Base-by-base conservation (phyloP, 805 yeast genomes). In the Monosporozyma solicola region DNA sequence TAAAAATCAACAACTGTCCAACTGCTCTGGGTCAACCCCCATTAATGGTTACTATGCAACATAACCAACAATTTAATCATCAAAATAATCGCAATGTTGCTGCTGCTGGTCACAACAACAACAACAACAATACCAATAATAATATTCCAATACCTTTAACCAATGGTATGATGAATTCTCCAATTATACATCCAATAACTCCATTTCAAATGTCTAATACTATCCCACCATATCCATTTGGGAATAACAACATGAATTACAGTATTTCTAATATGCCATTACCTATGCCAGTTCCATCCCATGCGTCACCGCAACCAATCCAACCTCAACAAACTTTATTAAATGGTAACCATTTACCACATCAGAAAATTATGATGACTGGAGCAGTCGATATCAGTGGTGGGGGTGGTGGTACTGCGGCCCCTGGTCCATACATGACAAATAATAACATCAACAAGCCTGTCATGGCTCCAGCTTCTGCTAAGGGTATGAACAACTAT, bases 81-180 rank as follows among this genome's bases (percentile, higher is more conserved):
- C 48, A 46, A 46, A 32, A 32, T 32, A 25, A 22, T 46, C 35
- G 33, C 22, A 31, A 16, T 32, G 16, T 29, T 32, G 20, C 31
- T 24, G 32, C 16, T 45, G 24, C 46, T 41, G 27, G 43, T 29
- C 13, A 16, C 31, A 41, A 39, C 27, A 25, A 39, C 45, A 29
- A 41, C 49, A 48, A 25, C 46, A 9, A 41, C 41, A 20, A 29
- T 50, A 48, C 15, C 41, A 29, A 46, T 46, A 33, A 33, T 22
- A 46, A 46, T 33, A 46, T 29, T 43, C 31, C 46, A 24, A 22
- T 45, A 27, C 35, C 47, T 45, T 45, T 45, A 45, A 27, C 20
- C 5, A 43, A 43, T 24, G 46, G 46, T 43, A 43, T 43, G 46
- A n/a, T 43, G 27, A 43, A 43, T 43, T 43, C 46, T 20, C 46